phyloP scores from a whole-genome alignment of 148 eudicot genomes.

The Vaccinium macrocarpon region DNA sequence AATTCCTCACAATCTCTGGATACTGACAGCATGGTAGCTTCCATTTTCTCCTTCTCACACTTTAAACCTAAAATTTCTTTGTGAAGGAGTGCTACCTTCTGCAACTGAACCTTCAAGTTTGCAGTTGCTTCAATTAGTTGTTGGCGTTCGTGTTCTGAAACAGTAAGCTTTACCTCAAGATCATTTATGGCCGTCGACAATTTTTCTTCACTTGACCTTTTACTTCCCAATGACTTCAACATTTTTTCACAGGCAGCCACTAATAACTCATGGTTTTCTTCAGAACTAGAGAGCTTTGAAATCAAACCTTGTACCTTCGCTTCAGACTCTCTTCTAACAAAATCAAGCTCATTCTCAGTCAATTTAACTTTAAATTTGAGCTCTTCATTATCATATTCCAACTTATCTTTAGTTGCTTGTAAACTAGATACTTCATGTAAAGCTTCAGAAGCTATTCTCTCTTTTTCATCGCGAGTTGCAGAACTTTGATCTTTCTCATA shows the following conservation, averaged over 20 bases:
- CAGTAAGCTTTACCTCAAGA: constrained; percentile 63
- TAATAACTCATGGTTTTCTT: constrained; percentile 45
- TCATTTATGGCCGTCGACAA: constrained; percentile 37
- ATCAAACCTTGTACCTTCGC: constrained; percentile 45
- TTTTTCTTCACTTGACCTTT: constrained; percentile 55
- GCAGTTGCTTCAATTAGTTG: constrained; percentile 60
- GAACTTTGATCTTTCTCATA: constrained; percentile 59
- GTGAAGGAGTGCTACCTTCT: constrained; percentile 46
- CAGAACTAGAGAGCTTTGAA: constrained; percentile 42
- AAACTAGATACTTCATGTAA: constrained; percentile 44
- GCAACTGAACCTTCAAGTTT: constrained; percentile 58
- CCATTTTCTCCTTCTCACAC: constrained; percentile 49
- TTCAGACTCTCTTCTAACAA: constrained; percentile 45
- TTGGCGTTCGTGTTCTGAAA: constrained; percentile 58
- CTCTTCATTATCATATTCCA: constrained; percentile 56
- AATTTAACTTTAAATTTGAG: constrained; percentile 33
- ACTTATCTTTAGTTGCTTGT: constrained; percentile 49
- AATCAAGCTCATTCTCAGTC: constrained; percentile 41
- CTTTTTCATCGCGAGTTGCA: constrained; percentile 34
- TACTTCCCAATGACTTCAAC: constrained; percentile 36
- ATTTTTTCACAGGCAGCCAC: constrained; percentile 53
- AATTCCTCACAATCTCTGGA: constrained; percentile 45
- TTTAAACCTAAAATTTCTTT: constrained; percentile 55
- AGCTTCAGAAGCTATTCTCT: constrained; percentile 39
- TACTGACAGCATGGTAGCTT: constrained; percentile 42